Evolutionary conservation across 306 rosid genomes (phyloP).

Genomic region (Prunus campanulata): DNA sequence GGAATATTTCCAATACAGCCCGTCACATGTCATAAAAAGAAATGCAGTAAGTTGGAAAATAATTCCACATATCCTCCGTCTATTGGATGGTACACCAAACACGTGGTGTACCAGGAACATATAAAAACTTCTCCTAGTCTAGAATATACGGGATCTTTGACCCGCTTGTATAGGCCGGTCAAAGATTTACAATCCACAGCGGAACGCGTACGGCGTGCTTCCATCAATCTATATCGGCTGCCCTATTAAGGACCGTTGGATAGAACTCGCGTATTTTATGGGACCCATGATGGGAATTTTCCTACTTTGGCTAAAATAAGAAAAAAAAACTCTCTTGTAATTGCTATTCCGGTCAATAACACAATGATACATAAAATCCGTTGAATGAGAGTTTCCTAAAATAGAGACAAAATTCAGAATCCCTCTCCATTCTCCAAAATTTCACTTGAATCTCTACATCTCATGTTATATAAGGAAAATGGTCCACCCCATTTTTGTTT

Average conservation of each 20-base stretch:
- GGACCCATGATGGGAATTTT: background rate
- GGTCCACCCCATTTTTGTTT: background rate
- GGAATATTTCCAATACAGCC: no score
- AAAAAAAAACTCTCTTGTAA: no score
- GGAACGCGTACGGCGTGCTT: background rate
- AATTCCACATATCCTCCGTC: no score
- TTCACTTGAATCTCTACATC: background rate
- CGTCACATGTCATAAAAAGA: no score
- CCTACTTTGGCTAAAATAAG: no score
- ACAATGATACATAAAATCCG: fast-evolving
- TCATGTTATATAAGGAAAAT: background rate
- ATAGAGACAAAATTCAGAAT: background rate
- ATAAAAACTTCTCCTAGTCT: no score
- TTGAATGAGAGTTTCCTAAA: no score
- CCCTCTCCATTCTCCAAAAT: background rate
- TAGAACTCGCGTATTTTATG: background rate
- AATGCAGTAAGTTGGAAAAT: no score
- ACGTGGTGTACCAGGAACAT: no score
- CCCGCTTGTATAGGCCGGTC: background rate
- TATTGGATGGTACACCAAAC: no score
- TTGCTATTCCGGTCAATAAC: no score
- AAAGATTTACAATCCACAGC: background rate
- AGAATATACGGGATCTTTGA: background rate
- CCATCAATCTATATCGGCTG: background rate
- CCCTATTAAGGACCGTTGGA: background rate